These are phyloP conservation scores for Chrysochromulina parva DNA, from an alignment of 78 protist genomes.

Conservation along the genomic window DNA sequence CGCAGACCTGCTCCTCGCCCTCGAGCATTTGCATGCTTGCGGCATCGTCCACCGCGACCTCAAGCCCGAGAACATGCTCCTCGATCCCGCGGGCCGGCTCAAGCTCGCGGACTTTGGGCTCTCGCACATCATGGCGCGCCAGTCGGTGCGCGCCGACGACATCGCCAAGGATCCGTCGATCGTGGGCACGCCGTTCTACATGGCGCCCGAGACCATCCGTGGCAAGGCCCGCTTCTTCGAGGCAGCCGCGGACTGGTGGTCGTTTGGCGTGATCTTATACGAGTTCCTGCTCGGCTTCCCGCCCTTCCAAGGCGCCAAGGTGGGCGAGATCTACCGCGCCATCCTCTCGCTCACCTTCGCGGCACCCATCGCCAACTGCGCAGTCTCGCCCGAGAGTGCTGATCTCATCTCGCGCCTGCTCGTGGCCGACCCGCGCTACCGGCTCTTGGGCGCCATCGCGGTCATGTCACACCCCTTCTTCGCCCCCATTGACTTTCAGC, in stretches of 20 bases:
- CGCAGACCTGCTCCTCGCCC: background rate
- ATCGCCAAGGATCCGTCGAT: background rate
- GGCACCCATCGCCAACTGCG: background rate
- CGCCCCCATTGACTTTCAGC: background rate
- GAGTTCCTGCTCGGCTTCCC: background rate
- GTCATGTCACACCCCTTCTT: background rate
- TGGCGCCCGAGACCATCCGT: background rate
- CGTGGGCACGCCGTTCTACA: background rate
- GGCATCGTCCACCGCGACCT: slow-evolving; percentile 44
- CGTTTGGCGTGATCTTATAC: background rate
- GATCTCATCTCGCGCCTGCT: background rate
- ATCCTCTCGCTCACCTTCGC: background rate
- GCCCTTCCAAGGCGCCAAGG: slow-evolving; percentile 8
- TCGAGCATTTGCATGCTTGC: background rate
- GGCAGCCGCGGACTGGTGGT: background rate
- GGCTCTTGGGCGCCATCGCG: background rate
- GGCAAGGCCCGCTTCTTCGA: background rate
- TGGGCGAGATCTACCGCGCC: slow-evolving; percentile 5
- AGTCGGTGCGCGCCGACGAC: background rate
- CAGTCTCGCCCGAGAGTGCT: background rate
- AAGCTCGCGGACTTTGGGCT: slow-evolving; percentile 51
- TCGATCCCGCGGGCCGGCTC: background rate
- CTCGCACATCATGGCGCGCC: background rate
- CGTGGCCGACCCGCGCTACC: background rate
- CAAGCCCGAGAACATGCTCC: slow-evolving; percentile 44